phyloP scores from a whole-genome alignment of 495 filamentous ascomycete genomes.

The Penicillium turbatum region DNA sequence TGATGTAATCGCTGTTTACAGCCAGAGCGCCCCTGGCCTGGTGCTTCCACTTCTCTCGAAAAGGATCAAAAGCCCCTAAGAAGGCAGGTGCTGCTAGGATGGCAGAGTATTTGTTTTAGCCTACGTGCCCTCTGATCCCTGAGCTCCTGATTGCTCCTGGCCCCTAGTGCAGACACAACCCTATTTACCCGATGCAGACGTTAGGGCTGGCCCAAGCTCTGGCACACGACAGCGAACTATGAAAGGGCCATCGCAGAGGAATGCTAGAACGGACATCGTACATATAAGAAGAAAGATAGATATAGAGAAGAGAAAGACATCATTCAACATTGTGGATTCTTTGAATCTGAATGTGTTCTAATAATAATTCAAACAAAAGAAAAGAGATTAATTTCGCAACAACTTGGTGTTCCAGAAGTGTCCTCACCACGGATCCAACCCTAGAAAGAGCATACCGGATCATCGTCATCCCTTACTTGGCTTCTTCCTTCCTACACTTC shows the following conservation, averaged over 20 bases:
- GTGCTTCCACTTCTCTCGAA: too few species aligned
- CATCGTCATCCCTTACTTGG: constrained; percentile 28
- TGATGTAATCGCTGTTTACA: neutral
- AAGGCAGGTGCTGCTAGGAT: too few species aligned
- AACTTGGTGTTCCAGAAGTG: constrained; percentile 4
- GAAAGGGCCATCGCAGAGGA: constrained; percentile 8
- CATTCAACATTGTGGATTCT: neutral
- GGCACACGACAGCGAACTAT: constrained; percentile 23
- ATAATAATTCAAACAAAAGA: neutral
- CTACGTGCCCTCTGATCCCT: neutral
- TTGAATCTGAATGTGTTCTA: neutral
- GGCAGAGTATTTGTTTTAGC: neutral
- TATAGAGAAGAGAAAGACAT: neutral
- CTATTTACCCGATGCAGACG: constrained; percentile 25
- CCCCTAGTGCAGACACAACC: constrained; percentile 14
- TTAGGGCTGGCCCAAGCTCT: constrained; percentile 20
- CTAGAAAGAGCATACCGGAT: constrained; percentile 24
- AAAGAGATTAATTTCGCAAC: neutral
- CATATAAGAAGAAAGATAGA: neutral
- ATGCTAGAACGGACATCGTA: neutral
- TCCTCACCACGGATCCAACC: neutral
- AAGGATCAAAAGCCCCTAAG: too few species aligned
- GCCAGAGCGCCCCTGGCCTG: neutral
- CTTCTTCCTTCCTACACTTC: constrained; percentile 15
- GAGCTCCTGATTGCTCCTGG: constrained; percentile 8